Conservation (phyloP, 192 early-diverging fungal species). For the Lunasporangiospora selenospora region DNA sequence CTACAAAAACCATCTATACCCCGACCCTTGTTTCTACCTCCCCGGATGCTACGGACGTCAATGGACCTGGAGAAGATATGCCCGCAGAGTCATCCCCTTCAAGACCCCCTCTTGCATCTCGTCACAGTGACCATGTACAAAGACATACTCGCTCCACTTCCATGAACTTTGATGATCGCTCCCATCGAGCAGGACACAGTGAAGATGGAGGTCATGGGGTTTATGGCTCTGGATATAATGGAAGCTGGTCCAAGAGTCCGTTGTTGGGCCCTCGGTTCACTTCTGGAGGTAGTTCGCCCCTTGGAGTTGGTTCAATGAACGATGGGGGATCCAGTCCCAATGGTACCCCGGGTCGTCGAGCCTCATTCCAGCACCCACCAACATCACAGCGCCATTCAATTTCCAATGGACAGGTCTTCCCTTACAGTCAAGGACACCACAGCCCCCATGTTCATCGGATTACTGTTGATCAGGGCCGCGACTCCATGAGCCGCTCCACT, state of each 20-base stretch:
- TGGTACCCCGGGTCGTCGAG: constrained; percentile 4
- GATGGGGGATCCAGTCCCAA: no score
- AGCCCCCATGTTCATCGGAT: constrained; percentile 17
- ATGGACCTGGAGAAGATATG: neutral
- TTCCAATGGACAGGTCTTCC: constrained; percentile 20
- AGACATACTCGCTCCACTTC: constrained; percentile 31
- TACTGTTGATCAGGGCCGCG: constrained; percentile 33
- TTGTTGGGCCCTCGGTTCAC: constrained; percentile 35
- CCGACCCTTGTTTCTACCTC: constrained; percentile 2
- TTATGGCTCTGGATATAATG: constrained; percentile 18
- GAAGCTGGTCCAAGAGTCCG: constrained; percentile 39
- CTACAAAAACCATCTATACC: constrained; percentile 7
- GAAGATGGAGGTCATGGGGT: constrained; percentile 4
- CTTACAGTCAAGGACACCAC: constrained; percentile 16
- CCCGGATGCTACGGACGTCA: no score
- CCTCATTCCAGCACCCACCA: constrained; percentile 17
- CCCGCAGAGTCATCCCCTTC: constrained; percentile 3
- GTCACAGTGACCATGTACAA: constrained; percentile 10
- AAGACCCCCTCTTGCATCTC: constrained; percentile 6
- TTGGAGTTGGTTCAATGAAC: constrained; percentile 5
- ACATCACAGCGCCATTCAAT: constrained; percentile 37
- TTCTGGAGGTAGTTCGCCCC: constrained; percentile 27
- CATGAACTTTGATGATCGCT: constrained; percentile 44
- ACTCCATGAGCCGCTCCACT: constrained; percentile 27
- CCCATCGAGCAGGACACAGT: constrained; percentile 4